Conservation (phyloP, 2,329 filamentous ascomycete genomes). For the Penicillium griseofulvum region DNA sequence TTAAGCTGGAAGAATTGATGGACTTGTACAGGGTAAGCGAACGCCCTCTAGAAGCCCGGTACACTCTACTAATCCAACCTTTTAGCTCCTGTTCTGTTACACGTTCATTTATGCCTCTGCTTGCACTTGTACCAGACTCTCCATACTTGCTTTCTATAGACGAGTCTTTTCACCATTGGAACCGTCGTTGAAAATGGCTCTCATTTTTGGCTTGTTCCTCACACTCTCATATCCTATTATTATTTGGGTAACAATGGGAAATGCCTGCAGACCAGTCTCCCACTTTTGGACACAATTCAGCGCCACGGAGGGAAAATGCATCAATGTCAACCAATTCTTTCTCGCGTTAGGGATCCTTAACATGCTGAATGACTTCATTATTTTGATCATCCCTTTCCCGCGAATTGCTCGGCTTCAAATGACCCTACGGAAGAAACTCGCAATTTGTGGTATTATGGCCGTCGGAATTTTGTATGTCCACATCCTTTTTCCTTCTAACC, state of each 20-base stretch:
- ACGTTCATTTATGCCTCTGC: background rate
- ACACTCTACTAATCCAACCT: background rate
- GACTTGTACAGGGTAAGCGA: background rate
- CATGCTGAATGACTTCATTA: background rate
- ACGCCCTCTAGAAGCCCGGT: background rate
- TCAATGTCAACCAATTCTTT: background rate
- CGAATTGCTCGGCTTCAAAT: background rate
- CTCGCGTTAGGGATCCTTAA: background rate
- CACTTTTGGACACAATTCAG: conserved; percentile 20
- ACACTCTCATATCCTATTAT: conserved; percentile 11
- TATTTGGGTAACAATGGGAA: conserved; percentile 13
- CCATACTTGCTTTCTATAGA: background rate
- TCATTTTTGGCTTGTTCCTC: background rate
- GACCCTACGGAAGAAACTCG: background rate
- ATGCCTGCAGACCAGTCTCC: conserved; percentile 9
- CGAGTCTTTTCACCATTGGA: background rate
- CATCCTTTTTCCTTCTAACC: too few species aligned
- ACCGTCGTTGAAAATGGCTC: background rate
- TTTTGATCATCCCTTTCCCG: background rate
- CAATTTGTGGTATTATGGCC: background rate
- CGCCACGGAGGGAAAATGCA: background rate
- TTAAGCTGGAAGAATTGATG: background rate
- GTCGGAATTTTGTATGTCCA: background rate
- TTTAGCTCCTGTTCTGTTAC: background rate
- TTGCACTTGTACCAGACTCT: background rate